phyloP scores from a whole-genome alignment of 176 grass and related monocot genomes.

The Triticum timopheevii region DNA sequence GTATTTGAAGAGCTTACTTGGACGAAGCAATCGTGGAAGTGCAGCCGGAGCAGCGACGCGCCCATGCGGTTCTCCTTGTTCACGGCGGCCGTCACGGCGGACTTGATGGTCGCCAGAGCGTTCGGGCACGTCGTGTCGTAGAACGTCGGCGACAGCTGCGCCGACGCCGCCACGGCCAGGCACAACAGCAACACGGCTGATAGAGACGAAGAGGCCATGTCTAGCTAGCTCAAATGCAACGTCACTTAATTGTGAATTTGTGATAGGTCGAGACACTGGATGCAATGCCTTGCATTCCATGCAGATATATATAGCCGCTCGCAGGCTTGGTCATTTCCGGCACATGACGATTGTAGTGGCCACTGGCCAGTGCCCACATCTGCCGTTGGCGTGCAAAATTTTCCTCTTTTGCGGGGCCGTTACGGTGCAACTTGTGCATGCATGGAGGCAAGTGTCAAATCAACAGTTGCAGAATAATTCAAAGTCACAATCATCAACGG shows the following conservation, averaged over 20 bases:
- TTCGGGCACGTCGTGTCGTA: slow-evolving; percentile 63
- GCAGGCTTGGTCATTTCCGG: background rate
- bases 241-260: background rate
- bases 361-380: background rate
- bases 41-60: slow-evolving; percentile 71
- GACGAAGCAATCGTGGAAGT: slow-evolving; percentile 94
- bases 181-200: slow-evolving; percentile 18
- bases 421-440: background rate
- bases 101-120: slow-evolving; percentile 57
- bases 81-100: slow-evolving; percentile 58
- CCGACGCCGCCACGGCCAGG: slow-evolving; percentile 31
- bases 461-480: too few relatives aligned
- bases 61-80: slow-evolving; percentile 56
- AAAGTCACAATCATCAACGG: too few relatives aligned
- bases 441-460: too few relatives aligned
- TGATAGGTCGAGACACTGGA: background rate
- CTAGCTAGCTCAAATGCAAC: too few relatives aligned
- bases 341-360: background rate
- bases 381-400: background rate
- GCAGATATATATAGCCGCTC: slow-evolving; percentile 37
- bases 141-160: slow-evolving; percentile 83
- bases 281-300: slow-evolving; percentile 30
- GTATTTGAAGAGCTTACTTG: slow-evolving; percentile 39
- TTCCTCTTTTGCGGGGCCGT: background rate
- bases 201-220: slow-evolving; percentile 26